These are phyloP conservation scores for Ilex aquifolium DNA, from an alignment of 257 asterid genomes.

Conservation along the genomic window DNA sequence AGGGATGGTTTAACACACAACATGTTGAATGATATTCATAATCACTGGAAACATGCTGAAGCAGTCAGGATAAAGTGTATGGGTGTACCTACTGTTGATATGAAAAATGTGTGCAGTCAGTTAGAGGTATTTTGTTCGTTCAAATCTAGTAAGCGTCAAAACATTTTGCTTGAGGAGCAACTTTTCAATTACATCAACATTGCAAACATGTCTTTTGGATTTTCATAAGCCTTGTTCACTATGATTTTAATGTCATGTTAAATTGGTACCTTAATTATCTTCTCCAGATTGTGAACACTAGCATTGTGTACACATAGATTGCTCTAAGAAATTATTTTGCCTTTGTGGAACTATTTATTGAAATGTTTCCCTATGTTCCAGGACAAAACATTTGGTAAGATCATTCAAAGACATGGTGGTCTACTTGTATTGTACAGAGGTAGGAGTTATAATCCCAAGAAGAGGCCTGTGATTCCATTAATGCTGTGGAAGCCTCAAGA, in stretches of 20 bases:
- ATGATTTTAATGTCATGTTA: too few species aligned
- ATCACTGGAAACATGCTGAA: slow-evolving; percentile 80
- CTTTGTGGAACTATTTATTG: too few species aligned
- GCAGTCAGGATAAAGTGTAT: slow-evolving; percentile 91
- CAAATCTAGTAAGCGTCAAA: neutral
- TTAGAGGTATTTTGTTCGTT: slow-evolving; percentile 60
- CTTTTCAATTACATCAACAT: too few species aligned
- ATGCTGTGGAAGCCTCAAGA: slow-evolving; percentile 98
- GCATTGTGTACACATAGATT: neutral
- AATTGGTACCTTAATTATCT: too few species aligned
- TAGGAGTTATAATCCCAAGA: slow-evolving; percentile 53
- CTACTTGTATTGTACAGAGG: slow-evolving; percentile 68
- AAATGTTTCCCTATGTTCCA: slow-evolving; percentile 18
- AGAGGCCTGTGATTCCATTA: slow-evolving; percentile 62
- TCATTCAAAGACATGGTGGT: slow-evolving; percentile 77
- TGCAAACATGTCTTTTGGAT: too few species aligned
- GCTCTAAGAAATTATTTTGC: neutral
- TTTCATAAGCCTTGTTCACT: too few species aligned
- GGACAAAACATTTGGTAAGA: slow-evolving; percentile 86
- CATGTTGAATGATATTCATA: slow-evolving; percentile 86
- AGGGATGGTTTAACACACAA: slow-evolving; percentile 96
- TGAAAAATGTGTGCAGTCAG: slow-evolving; percentile 77
- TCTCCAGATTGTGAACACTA: too few species aligned
- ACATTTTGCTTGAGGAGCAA: neutral
- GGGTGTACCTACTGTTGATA: slow-evolving; percentile 95